phyloP scores from a whole-genome alignment of 345 rosid species.

The Punica granatum region DNA sequence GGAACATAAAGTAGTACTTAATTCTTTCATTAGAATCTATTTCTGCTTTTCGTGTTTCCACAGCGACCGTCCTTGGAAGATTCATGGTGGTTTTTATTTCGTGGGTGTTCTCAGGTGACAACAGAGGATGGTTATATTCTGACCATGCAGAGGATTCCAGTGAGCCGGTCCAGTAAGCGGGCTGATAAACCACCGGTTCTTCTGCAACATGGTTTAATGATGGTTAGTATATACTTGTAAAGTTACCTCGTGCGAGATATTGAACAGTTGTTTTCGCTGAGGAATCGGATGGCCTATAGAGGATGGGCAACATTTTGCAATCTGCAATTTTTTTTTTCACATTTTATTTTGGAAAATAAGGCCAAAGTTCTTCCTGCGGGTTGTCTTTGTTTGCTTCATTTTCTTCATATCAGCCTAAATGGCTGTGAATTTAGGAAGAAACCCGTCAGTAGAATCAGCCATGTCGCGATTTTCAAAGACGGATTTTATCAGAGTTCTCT shows the following conservation, averaged over 20 bases:
- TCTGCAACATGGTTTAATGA: constrained; percentile 40
- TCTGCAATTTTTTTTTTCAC: no score
- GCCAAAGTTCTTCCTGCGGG: no score
- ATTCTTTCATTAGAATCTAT: not conserved
- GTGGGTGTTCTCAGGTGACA: constrained; percentile 27
- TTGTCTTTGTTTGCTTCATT: no score
- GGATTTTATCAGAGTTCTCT: not conserved
- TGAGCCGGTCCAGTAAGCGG: constrained; percentile 10
- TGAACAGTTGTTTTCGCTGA: not conserved
- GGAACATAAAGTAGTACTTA: constrained; percentile 18
- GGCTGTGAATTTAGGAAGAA: no score
- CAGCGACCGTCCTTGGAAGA: not conserved
- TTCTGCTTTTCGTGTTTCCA: not conserved
- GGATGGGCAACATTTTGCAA: no score
- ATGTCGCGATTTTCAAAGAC: no score
- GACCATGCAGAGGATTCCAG: constrained; percentile 38
- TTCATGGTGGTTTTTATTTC: not conserved
- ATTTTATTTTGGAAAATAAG: no score
- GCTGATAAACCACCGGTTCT: constrained; percentile 40
- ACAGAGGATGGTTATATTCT: constrained; percentile 47
- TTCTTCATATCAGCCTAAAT: no score
- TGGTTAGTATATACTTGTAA: constrained; percentile 15
- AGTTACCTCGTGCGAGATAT: not conserved
- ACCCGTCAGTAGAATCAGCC: no score
- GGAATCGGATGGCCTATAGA: no score